Evolutionary conservation across 2,329 filamentous ascomycete genomes (phyloP).

Genomic region (Verticillium zaregamsianum): DNA sequence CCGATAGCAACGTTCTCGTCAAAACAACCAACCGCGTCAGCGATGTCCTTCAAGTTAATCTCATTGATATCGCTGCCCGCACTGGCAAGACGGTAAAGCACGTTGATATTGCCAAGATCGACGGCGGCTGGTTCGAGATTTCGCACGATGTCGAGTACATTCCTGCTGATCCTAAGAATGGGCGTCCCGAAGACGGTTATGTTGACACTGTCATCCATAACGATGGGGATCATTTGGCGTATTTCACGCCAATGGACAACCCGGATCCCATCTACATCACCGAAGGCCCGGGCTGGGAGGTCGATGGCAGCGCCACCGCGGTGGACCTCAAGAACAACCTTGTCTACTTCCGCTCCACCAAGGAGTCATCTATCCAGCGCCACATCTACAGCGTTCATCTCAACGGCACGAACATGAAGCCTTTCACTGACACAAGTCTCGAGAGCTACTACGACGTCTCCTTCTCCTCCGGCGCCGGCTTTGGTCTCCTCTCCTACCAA

Average conservation of each 20-base stretch:
- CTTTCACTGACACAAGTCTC: slow-evolving; percentile 68
- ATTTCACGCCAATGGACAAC: slow-evolving; percentile 85
- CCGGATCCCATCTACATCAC: slow-evolving; percentile 81
- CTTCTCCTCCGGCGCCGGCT: slow-evolving; percentile 80
- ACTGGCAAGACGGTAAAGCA: slow-evolving; percentile 75
- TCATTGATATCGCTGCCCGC: slow-evolving; percentile 73
- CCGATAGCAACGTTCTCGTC: slow-evolving; percentile 76
- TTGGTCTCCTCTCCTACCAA: slow-evolving; percentile 76
- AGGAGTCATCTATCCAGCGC: slow-evolving; percentile 82
- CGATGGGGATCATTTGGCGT: slow-evolving; percentile 85
- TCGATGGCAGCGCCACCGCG: slow-evolving; percentile 77
- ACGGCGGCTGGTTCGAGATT: slow-evolving; percentile 97
- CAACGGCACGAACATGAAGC: slow-evolving; percentile 67
- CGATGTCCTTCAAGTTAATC: slow-evolving; percentile 80
- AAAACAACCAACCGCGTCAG: slow-evolving; percentile 94
- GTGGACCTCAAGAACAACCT: slow-evolving; percentile 81
- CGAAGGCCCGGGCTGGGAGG: slow-evolving; percentile 79
- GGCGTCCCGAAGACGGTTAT: slow-evolving; percentile 80
- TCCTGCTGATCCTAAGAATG: slow-evolving; percentile 74
- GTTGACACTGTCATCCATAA: slow-evolving; percentile 86
- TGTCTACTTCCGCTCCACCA: slow-evolving; percentile 87
- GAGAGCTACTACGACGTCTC: slow-evolving; percentile 79
- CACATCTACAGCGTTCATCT: slow-evolving; percentile 89
- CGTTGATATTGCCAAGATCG: slow-evolving; percentile 75
- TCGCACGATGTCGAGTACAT: slow-evolving; percentile 82